Conservation (phyloP, 176 grass and related monocot species). For the Pontederia paniculata region DNA sequence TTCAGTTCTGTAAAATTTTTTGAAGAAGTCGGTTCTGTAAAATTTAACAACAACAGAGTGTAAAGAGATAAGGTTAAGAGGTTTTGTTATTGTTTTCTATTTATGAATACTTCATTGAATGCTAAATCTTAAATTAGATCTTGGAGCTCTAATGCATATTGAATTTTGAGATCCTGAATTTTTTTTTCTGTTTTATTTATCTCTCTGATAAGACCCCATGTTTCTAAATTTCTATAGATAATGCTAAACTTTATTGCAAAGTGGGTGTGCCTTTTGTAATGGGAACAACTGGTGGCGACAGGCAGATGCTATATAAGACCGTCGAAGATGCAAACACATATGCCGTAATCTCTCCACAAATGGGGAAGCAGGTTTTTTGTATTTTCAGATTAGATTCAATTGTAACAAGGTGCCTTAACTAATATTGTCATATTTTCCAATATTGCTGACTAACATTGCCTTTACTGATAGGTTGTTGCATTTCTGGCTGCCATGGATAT, state of each 20-base stretch:
- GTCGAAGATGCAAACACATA: constrained; percentile 64
- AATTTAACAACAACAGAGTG: background rate
- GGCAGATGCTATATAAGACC: constrained; percentile 51
- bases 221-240: constrained; percentile 24
- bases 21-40: no score
- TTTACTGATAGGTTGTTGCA: constrained; percentile 54
- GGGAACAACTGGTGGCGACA: constrained; percentile 86
- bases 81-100: no score
- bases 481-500: constrained; percentile 73
- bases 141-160: background rate
- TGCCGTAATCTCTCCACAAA: constrained; percentile 93
- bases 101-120: no score
- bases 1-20: background rate
- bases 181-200: constrained; percentile 1
- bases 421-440: background rate
- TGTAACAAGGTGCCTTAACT: no score
- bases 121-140: no score
- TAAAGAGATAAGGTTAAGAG: no score
- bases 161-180: background rate
- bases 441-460: background rate
- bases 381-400: no score
- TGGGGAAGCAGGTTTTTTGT: constrained; percentile 60
- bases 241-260: constrained; percentile 83
- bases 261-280: constrained; percentile 90
- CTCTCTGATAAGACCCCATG: background rate